These are phyloP conservation scores for Trifolium pratense DNA, from an alignment of 306 rosid genomes.

Conservation along the genomic window DNA sequence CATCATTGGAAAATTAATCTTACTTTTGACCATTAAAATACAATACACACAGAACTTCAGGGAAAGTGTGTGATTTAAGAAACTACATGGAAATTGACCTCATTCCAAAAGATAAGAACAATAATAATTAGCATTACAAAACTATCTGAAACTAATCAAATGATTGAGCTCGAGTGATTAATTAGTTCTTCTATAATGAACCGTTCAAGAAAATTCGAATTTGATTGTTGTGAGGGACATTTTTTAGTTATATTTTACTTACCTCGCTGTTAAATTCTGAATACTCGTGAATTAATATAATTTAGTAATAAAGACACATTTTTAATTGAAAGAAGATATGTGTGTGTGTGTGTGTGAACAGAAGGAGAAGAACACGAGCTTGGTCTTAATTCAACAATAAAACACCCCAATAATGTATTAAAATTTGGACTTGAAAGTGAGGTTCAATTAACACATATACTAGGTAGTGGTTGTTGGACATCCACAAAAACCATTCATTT, in stretches of 20 bases:
- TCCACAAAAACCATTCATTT: neutral
- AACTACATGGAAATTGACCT: conserved; percentile 38
- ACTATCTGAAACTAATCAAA: neutral
- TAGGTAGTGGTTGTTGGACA: conserved; percentile 35
- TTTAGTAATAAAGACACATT: neutral
- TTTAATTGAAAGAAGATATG: neutral
- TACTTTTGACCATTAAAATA: conserved; percentile 37
- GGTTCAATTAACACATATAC: neutral
- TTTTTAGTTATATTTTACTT: too few relatives aligned
- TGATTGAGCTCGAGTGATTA: too few relatives aligned
- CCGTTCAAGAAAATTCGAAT: too few relatives aligned
- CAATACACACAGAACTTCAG: conserved; percentile 24
- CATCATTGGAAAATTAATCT: conserved; percentile 38
- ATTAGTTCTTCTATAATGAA: too few relatives aligned
- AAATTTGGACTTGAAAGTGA: conserved; percentile 24
- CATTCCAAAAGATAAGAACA: neutral
- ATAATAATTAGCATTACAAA: neutral
- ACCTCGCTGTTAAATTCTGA: too few relatives aligned
- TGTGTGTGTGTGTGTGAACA: conserved; percentile 22
- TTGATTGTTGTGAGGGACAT: too few relatives aligned
- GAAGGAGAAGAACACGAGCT: neutral
- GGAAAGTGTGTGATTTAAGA: conserved; percentile 34
- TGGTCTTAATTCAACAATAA: conserved; percentile 24
- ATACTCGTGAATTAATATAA: neutral
- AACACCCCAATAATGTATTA: neutral